Base-by-base conservation (phyloP, 2,329 filamentous ascomycete species). In the Xylariales sp. region DNA sequence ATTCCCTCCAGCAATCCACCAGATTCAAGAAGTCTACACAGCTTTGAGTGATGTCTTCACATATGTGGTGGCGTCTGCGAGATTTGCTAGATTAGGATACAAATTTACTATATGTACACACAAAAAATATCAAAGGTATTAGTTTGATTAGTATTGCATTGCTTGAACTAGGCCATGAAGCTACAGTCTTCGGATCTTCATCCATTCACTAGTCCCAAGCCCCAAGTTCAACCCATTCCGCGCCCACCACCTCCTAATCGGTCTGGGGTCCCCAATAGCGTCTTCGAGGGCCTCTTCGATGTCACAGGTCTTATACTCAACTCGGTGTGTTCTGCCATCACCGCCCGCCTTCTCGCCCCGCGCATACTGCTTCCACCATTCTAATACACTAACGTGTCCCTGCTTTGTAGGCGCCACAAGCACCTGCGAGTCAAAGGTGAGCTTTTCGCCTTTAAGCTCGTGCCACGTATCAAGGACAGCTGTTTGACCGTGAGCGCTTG, bases 221-320 rank as follows among this genome's bases (percentile, higher is more conserved):
- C 93, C 92, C 60, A 97, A 80, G 75, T 96, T 95, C 69, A 97
- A 81, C 0, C 93, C 93, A 73, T 96, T 95, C 71, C 85, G 83
- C 30, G 92, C 91, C 95, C 95, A 98, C 95, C 95, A 98, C 70
- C 86, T 85, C 64, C 93, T 84, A 18, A 97, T 93, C 45, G 87
- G 86, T 71, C 90, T 88, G 69, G 93, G 91, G 62, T 91, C 90
- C 0, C 70, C 87, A 57, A 95, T 87, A 28, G 93, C 93, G 77
- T 97, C 94, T 78, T 97, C 94, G 46, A 97, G 85, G 0, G 94
- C 94, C 80, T 97, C 95, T 78, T 97, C 94, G 69, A 98, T 96
- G 79, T 97, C 94, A 79, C 94, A 97, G 0, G 93, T 97, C 79
- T 95, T 94, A 80, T 97, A 97, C 79, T 97, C 93, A 32, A 97